Base-by-base conservation (phyloP, 257 asterid genomes). In the Agastache rugosa region DNA sequence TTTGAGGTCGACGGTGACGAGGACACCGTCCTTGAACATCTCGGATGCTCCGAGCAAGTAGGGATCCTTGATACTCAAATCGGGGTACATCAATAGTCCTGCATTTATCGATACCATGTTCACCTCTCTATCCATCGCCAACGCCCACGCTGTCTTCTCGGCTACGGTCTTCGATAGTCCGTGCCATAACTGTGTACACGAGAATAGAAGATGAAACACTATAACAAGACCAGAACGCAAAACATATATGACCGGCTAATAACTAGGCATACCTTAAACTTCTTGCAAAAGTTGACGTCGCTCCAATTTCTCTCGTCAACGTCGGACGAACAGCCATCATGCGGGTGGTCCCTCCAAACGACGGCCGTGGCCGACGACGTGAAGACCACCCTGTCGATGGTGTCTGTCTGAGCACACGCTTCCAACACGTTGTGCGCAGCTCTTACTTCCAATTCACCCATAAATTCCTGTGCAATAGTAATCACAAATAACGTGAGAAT, bases 381-480 rank as follows among this genome's bases (percentile, higher is more conserved):
- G 77, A 89, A 95, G 63, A 95, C 86, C 0, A 95, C 96, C 75
- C 87, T 92, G 53, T 92, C 90, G 9, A 95, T 80, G 73, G 93
- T 89, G 65, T 87, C 90, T 17, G 97, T 95, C 69, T 88, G 98
- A 0, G 97, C 96, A 80, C 99, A 90, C 11, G 99, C 99, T 85
- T 95, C 99, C 85, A 95, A 47, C 78, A 91, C 97, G 77, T 92
- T 95, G 77, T 92, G 97, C 35, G 99, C 99, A 35, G 98, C 99
- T 78, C 97, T 89, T 15, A 89, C 98, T 79, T 95, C 99, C 76
- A 92, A 67, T 63, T 95, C 99, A 47, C 88, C 92, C 96, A 88
- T 86, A 54, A 71, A 78, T 85, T 90, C 99, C 98, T 95, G 88
- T 12, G 42, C 41, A 59, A n/a, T 23, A n/a, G n/a, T n/a, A 56